Evolutionary conservation across 345 rosid species (phyloP), one percentile per base, ranked within the genome.

Genomic region (Arabidopsis suecica): DNA sequence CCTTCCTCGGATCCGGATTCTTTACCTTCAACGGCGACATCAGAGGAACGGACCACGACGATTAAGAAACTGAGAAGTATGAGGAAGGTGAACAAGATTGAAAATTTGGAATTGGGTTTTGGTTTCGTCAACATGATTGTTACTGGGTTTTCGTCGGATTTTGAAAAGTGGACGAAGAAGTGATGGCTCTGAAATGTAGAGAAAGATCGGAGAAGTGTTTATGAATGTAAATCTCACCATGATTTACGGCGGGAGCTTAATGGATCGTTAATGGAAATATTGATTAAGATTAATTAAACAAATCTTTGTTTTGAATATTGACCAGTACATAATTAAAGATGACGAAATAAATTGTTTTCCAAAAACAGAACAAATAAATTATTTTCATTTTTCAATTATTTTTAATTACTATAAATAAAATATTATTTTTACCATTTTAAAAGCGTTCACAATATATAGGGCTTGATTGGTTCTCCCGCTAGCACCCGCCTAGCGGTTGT

Each of bases 21-120:
- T 18, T 71, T 77, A 5, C 49, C 32, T 30, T 67, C 80, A 30
- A 40, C 42, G 47, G 67, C 20, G 74, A 74, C 73, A 56, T 77
- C 86, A 22, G 84, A 69, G 51, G 86, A 84, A 50, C 33, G 42
- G 74, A 38, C 42, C n/a, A 57, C 56, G 66, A 64, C 28, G 77
- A 74, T 36, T 36, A 81, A 38, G 67, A 64, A 76, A 42, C 69
- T 32, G 74, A 89, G 66, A 16, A 90, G 76, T 2, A 87, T 34
- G 56, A 83, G 72, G 75, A 84, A 50, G 16, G 80, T 16, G 61
- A 81, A 50, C 30, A 50, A 81, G 78, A 83, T 65, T 50, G 78
- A 49, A 75, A 83, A 79, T 82, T 82, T 86, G 45, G 84, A 86
- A 51, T 37, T 72, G 84, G 87, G 81, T 47, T 82, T 87, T 67